Conservation (phyloP, 2,329 filamentous ascomycete species). For the Ploettnerulaceae sp. region DNA sequence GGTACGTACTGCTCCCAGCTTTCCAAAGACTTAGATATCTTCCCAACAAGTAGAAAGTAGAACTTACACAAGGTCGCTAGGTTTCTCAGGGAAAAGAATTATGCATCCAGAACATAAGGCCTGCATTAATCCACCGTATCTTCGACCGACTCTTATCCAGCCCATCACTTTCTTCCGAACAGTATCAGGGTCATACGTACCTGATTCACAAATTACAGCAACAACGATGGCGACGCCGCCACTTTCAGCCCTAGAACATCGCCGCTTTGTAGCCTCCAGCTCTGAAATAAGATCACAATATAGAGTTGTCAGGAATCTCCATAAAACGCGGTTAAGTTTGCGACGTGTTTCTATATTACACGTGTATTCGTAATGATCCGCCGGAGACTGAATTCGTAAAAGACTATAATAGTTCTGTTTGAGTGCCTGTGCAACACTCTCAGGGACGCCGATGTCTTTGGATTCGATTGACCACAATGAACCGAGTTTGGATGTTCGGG, state of each 20-base stretch:
- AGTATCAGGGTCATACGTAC: neutral
- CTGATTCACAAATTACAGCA: neutral
- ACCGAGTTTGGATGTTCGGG: conserved; percentile 1
- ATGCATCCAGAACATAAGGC: conserved; percentile 10
- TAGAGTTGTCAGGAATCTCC: conserved; percentile 10
- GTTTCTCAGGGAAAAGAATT: conserved; percentile 13
- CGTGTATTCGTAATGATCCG: conserved; percentile 10
- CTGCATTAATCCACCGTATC: conserved; percentile 11
- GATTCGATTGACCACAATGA: conserved; percentile 11
- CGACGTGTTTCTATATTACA: conserved; percentile 10
- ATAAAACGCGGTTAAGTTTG: conserved; percentile 12
- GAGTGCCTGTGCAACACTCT: conserved; percentile 9
- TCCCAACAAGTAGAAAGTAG: conserved; percentile 9
- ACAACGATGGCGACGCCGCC: neutral
- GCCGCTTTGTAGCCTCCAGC: conserved; percentile 7
- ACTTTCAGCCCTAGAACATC: neutral
- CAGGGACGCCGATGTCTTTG: conserved; percentile 7
- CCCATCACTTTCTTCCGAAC: conserved; percentile 7
- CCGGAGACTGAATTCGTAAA: conserved; percentile 4
- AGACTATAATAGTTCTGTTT: conserved; percentile 12
- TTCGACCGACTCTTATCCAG: conserved; percentile 5
- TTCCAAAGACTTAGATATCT: conserved; percentile 12
- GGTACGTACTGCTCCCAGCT: conserved; percentile 8
- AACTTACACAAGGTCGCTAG: conserved; percentile 12
- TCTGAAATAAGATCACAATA: conserved; percentile 9